Base-by-base conservation (phyloP, 2,329 filamentous ascomycete genomes). In the Aureobasidium subglaciale region DNA sequence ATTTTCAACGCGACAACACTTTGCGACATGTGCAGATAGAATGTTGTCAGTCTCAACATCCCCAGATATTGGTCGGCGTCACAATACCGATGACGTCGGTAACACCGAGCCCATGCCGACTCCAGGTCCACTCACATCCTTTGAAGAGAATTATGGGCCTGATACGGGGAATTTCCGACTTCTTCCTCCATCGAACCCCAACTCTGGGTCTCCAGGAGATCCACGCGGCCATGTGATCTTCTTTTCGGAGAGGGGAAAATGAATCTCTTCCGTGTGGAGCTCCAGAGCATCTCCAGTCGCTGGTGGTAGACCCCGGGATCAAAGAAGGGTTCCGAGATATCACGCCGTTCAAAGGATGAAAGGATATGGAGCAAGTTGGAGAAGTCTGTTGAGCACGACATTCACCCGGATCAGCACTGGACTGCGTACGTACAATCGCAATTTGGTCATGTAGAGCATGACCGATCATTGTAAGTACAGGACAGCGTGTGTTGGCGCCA, bases 61-160 rank as follows among this genome's bases (percentile, higher is more conserved):
- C 32, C 45, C 45, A 32, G 45, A 49, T 48, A 24, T 49, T 32
- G 16, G 30, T 27, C 3, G 30, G 24, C 16, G 27, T 4, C 27
- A 5, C 30, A 27, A 52, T 24, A 52, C 48, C 48, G 15, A 25
- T 53, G 49, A 53, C 49, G 49, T 53, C 49, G 20, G 24, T 53
- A n/a, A 18, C 10, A 16, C 49, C 49, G 49, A 53, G 27, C 49
- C 34, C 37, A 10, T 32, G 49, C 49, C 49, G 49, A 53, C 49
- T 29, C 16, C 25, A 40, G 48, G n/a, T 25, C 48, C 48, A 52
- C 48, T 25, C 49, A 40, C 49, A 53, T 42, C 37, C 49, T 42
- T 34, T 34, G 25, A 41, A 42, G 15, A 42, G 29, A 53, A 42
- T 32, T 41, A 53, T 53, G 49, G 49, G 37, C 37, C 20, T 53